Conservation (phyloP, 2,329 filamentous ascomycete genomes). For the Penicillium occitanis region DNA sequence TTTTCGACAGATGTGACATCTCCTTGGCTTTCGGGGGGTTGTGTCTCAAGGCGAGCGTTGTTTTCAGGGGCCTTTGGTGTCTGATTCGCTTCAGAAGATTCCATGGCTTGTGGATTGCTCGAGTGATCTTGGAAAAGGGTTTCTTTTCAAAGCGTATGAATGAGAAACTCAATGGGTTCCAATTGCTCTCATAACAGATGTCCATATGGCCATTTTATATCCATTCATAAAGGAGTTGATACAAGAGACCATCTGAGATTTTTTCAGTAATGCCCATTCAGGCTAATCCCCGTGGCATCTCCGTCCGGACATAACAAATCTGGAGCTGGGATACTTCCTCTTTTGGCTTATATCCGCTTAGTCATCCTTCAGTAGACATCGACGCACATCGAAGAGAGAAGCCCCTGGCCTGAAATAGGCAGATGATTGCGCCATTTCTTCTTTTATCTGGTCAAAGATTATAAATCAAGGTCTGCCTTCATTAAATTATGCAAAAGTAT, state of each 20-base stretch:
- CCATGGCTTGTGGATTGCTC: background rate
- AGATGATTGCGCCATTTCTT: background rate
- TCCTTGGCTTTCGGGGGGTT: background rate
- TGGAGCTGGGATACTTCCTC: background rate
- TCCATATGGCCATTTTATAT: background rate
- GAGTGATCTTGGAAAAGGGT: background rate
- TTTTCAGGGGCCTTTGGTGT: background rate
- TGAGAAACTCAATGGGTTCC: background rate
- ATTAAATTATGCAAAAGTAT: background rate
- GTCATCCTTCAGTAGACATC: background rate
- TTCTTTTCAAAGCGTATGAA: background rate
- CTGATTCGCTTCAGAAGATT: background rate
- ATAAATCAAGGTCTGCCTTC: background rate
- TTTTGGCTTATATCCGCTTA: background rate
- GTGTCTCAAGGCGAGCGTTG: background rate
- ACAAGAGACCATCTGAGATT: background rate
- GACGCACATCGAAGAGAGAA: background rate
- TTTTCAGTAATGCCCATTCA: background rate
- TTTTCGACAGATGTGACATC: background rate
- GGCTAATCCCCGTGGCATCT: background rate
- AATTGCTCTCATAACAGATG: background rate
- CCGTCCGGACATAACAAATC: background rate
- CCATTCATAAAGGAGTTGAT: background rate
- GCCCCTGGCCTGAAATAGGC: background rate
- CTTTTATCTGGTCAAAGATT: background rate